Evolutionary conservation across 345 rosid species (phyloP).

Genomic region (Schrenkiella parvula): DNA sequence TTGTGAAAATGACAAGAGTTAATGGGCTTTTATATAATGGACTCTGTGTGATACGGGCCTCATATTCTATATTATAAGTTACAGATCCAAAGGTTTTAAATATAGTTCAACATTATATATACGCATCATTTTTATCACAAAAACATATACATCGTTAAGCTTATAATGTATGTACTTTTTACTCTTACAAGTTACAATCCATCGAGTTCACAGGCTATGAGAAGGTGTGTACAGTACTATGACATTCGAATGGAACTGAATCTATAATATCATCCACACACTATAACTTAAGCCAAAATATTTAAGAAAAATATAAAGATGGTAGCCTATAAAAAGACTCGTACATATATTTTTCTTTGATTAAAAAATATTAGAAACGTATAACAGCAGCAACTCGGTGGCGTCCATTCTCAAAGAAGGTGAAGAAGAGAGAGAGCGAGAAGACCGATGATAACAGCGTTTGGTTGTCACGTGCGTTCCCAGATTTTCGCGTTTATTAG

Average conservation of each 20-base stretch:
- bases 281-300: too few relatives aligned
- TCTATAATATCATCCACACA: too few relatives aligned
- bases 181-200: not conserved
- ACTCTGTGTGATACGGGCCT: not conserved
- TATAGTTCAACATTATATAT: not conserved
- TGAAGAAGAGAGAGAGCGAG: not conserved
- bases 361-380: slow-evolving; percentile 19
- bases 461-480: slow-evolving; percentile 21
- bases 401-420: not conserved
- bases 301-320: too few relatives aligned
- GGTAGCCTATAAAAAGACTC: too few relatives aligned
- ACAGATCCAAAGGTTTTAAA: not conserved
- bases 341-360: too few relatives aligned
- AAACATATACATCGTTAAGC: not conserved
- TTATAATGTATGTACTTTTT: not conserved
- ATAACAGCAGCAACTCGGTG: not conserved
- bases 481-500: slow-evolving; percentile 21
- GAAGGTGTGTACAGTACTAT: not conserved
- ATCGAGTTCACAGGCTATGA: not conserved
- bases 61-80: not conserved
- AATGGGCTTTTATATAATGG: not conserved
- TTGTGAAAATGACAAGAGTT: not conserved
- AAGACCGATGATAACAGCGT: slow-evolving; percentile 14
- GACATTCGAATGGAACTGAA: not conserved
- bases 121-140: not conserved